phyloP scores from a whole-genome alignment of 2,329 filamentous ascomycete genomes.

The Madurella mycetomatis region DNA sequence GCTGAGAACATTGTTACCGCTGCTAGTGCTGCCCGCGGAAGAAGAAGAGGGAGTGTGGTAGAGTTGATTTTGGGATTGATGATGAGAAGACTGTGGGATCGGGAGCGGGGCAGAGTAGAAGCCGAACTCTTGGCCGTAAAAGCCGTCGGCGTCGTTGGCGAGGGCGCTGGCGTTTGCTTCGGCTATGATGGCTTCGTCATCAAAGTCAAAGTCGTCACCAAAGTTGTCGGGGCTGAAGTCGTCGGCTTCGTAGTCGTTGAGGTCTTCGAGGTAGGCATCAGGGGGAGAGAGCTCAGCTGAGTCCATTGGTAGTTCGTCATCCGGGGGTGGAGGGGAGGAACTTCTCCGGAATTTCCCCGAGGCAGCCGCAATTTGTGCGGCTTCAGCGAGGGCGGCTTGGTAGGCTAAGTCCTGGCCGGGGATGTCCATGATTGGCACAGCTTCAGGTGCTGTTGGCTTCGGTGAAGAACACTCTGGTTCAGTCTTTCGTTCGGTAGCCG shows the following conservation, averaged over 20 bases:
- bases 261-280: conserved; percentile 33
- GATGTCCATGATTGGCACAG: conserved; percentile 16
- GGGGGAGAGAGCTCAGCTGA: conserved; percentile 21
- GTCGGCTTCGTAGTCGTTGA: conserved; percentile 54
- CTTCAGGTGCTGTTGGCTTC: conserved; percentile 8
- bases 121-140: conserved; percentile 94
- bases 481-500: conserved; percentile 9
- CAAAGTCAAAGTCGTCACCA: conserved; percentile 61
- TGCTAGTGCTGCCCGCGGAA: neutral
- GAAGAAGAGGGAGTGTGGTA: conserved; percentile 32
- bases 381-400: conserved; percentile 78
- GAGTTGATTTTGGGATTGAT: conserved; percentile 43
- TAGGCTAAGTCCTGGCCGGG: conserved; percentile 51
- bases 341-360: conserved; percentile 70
- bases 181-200: conserved; percentile 88
- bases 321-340: conserved; percentile 38
- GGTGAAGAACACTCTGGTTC: conserved; percentile 7
- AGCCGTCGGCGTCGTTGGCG: conserved; percentile 86
- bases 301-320: conserved; percentile 32
- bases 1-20: conserved; percentile 25
- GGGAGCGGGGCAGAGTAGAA: conserved; percentile 71
- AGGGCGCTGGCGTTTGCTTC: conserved; percentile 92
- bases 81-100: conserved; percentile 33
- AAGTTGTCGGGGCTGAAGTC: conserved; percentile 48
- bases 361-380: conserved; percentile 69